These are phyloP conservation scores for Euphorbia peplus DNA, from an alignment of 345 rosid genomes.

Conservation along the genomic window DNA sequence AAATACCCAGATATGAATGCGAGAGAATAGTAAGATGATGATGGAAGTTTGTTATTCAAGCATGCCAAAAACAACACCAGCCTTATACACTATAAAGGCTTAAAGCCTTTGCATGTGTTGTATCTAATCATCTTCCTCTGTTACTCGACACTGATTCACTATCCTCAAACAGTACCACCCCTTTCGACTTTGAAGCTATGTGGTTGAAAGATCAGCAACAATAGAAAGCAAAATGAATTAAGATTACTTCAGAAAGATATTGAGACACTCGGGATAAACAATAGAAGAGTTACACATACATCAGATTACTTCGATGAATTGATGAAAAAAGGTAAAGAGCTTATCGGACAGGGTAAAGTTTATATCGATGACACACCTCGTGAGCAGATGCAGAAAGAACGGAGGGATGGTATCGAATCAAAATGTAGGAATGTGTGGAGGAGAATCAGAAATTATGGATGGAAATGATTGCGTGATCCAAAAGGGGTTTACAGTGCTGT, in stretches of 20 bases:
- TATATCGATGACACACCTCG: slow-evolving; percentile 91
- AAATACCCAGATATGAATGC: too few relatives aligned
- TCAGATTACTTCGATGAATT: slow-evolving; percentile 82
- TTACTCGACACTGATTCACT: too few relatives aligned
- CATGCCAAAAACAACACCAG: too few relatives aligned
- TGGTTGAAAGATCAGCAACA: too few relatives aligned
- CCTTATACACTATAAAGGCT: too few relatives aligned
- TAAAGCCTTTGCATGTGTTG: too few relatives aligned
- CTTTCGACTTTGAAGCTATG: too few relatives aligned
- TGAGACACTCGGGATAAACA: slow-evolving; percentile 77
- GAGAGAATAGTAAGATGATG: too few relatives aligned
- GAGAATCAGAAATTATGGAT: slow-evolving; percentile 77
- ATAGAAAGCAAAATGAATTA: too few relatives aligned
- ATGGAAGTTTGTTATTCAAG: too few relatives aligned
- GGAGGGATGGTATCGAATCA: slow-evolving; percentile 93
- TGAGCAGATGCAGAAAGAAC: slow-evolving; percentile 84
- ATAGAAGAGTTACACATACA: slow-evolving; percentile 70
- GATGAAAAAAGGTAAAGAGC: slow-evolving; percentile 79
- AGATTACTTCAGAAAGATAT: slow-evolving; percentile 73
- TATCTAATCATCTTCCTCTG: too few relatives aligned
- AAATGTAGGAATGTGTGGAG: slow-evolving; percentile 60
- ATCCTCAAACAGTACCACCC: too few relatives aligned
- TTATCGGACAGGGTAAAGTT: slow-evolving; percentile 76
- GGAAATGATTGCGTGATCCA: slow-evolving; percentile 78
- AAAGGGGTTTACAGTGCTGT: slow-evolving; percentile 80